These are phyloP conservation scores for Pleurotus salmoneostramineus DNA, from an alignment of 768 basidiomycete species.

Conservation along the genomic window DNA sequence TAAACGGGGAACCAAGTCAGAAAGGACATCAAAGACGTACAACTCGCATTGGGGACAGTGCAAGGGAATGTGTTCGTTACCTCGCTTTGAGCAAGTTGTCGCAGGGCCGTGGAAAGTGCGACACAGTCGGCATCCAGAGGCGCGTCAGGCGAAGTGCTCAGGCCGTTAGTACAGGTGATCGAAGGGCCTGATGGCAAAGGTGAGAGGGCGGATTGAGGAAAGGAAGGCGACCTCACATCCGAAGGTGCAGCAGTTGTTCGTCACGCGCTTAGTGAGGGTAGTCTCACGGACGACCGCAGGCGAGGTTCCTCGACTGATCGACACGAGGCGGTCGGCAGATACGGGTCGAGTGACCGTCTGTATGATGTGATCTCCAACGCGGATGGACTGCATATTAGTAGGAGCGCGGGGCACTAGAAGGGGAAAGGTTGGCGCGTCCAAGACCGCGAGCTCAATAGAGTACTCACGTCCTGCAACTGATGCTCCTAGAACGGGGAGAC, in stretches of 20 bases:
- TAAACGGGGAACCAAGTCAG: not conserved
- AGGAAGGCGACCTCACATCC: not conserved
- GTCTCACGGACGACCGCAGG: not conserved
- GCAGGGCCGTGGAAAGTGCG: not conserved
- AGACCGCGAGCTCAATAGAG: too few species aligned
- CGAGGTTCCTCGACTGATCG: not conserved
- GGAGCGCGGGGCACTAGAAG: not conserved
- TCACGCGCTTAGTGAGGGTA: not conserved
- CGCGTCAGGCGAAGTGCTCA: conserved; percentile 4
- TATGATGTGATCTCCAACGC: not conserved
- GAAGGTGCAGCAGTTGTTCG: not conserved
- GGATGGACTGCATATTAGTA: not conserved
- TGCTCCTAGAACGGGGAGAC: too few species aligned
- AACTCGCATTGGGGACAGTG: conserved; percentile 1
- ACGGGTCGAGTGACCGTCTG: not conserved
- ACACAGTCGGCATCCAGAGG: conserved; percentile 1
- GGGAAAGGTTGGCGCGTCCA: not conserved
- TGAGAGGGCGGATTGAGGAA: too few species aligned
- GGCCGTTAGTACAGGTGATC: not conserved
- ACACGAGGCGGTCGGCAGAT: not conserved
- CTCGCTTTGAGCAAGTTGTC: not conserved
- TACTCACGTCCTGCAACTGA: too few species aligned
- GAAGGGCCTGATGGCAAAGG: too few species aligned
- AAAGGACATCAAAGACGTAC: not conserved
- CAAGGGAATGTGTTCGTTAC: conserved; percentile 1